Evolutionary conservation across 257 asterid genomes (phyloP).

Genomic region (Ajuga chamaepitys): DNA sequence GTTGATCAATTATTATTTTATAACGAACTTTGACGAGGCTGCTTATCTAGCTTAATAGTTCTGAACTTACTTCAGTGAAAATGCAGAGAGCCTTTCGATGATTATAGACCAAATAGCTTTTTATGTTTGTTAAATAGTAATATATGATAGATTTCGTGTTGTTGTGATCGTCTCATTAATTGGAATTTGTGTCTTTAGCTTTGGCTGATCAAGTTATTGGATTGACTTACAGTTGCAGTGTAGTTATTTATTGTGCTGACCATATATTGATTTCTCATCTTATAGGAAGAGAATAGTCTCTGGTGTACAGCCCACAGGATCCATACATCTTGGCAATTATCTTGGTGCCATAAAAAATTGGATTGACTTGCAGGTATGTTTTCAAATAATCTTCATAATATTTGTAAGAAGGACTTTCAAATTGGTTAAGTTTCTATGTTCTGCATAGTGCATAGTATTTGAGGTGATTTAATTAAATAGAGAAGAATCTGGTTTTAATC

Average conservation of each 20-base stretch:
- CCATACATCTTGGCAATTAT: constrained; percentile 91
- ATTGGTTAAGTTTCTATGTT: neutral
- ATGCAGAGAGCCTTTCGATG: neutral
- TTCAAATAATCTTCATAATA: neutral
- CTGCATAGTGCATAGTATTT: neutral
- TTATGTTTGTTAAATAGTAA: neutral
- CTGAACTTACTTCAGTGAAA: neutral
- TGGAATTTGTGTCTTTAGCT: neutral
- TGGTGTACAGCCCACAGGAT: constrained; percentile 99
- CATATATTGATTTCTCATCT: constrained; percentile 4
- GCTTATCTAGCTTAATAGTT: neutral
- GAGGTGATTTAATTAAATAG: neutral
- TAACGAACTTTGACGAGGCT: neutral
- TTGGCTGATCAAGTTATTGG: neutral
- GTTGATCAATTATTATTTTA: neutral
- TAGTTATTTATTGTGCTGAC: neutral
- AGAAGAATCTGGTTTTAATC: neutral
- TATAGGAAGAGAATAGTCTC: constrained; percentile 93
- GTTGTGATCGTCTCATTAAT: neutral
- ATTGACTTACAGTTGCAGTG: neutral
- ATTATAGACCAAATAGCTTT: neutral
- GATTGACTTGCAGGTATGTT: constrained; percentile 77
- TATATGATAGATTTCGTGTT: neutral
- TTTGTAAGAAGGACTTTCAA: neutral
- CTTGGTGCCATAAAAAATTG: constrained; percentile 95